Evolutionary conservation across 176 grass and related monocot species (phyloP).

Genomic region (Ananas comosus): DNA sequence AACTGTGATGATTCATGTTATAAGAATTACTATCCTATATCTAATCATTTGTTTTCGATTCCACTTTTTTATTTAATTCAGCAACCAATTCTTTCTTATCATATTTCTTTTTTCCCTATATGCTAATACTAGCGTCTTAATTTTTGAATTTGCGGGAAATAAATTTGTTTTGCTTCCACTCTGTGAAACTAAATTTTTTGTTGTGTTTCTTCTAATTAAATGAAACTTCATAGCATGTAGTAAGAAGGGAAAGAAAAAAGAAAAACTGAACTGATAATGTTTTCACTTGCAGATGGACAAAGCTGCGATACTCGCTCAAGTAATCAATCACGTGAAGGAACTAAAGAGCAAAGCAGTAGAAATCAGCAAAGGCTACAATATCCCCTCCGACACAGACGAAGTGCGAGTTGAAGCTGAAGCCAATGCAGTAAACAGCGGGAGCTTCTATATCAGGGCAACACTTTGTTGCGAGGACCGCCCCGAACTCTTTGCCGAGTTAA

Average conservation of each 20-base stretch:
- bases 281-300: slow-evolving; percentile 65
- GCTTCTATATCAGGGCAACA: slow-evolving; percentile 42
- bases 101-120: no score
- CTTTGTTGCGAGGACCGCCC: slow-evolving; percentile 71
- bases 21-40: no score
- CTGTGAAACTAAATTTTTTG: no score
- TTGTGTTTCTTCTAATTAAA: no score
- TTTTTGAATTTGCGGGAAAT: no score
- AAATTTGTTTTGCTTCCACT: no score
- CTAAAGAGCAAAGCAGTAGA: slow-evolving; percentile 52
- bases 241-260: background rate
- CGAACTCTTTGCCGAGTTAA: slow-evolving; percentile 55
- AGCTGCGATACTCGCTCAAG: slow-evolving; percentile 65
- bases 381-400: slow-evolving; percentile 72
- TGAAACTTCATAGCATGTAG: background rate
- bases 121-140: no score
- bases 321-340: slow-evolving; percentile 67
- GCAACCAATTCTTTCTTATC: no score
- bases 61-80: no score
- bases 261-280: background rate
- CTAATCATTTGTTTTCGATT: no score
- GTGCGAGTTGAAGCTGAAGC: slow-evolving; percentile 40
- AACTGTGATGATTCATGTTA: no score
- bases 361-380: slow-evolving; percentile 28
- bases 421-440: background rate